Conservation (phyloP, 2,329 filamentous ascomycete genomes). For the Fonsecaea multimorphosa region DNA sequence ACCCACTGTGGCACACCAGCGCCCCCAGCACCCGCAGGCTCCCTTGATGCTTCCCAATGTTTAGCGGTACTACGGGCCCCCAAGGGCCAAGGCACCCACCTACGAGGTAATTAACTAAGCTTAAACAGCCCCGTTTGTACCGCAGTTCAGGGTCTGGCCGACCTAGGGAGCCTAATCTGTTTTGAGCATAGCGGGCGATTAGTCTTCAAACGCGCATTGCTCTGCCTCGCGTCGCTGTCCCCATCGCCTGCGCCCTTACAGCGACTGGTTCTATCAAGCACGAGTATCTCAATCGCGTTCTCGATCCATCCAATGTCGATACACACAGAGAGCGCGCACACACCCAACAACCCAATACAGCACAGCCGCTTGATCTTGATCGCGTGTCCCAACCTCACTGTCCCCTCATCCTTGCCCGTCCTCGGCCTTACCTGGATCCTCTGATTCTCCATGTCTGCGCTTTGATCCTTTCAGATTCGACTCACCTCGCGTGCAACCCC, state of each 20-base stretch:
- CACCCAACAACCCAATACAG: not conserved
- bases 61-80: not conserved
- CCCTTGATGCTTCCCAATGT: not conserved
- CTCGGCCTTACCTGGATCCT: too few species aligned
- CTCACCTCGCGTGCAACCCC: not conserved
- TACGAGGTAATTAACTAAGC: not conserved
- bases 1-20: slow-evolving; percentile 1
- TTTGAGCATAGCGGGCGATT: not conserved
- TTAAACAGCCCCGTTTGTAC: not conserved
- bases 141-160: not conserved
- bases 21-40: not conserved
- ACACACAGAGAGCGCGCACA: not conserved
- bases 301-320: not conserved
- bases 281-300: not conserved
- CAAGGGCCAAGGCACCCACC: too few species aligned
- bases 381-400: not conserved
- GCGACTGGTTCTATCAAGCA: not conserved
- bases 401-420: not conserved
- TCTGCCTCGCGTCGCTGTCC: not conserved
- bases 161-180: not conserved
- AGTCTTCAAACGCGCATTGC: slow-evolving; percentile 1
- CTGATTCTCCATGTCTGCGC: slow-evolving; percentile 8
- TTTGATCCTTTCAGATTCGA: not conserved
- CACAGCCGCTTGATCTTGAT: not conserved
- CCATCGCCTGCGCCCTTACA: not conserved